Evolutionary conservation across 345 rosid species (phyloP).

Genomic region (Lumnitzera racemosa): DNA sequence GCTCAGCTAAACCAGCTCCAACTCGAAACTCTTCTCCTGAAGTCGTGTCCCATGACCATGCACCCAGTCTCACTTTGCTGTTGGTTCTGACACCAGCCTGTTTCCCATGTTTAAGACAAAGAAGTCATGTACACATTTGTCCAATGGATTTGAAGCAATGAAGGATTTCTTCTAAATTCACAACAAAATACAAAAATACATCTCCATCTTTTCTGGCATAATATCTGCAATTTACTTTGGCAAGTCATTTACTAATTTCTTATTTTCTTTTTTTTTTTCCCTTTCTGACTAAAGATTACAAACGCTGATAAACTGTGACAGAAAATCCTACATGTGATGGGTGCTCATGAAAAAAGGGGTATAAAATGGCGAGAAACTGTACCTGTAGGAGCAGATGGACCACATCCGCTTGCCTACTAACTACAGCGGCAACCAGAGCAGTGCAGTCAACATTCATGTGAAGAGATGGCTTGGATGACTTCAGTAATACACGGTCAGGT

Average conservation of each 20-base stretch:
- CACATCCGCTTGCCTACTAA: conserved; percentile 68
- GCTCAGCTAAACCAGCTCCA: conserved; percentile 97
- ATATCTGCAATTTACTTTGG: no score
- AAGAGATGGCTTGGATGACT: conserved; percentile 85
- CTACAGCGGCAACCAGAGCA: conserved; percentile 79
- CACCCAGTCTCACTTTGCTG: conserved; percentile 67
- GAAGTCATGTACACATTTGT: not conserved
- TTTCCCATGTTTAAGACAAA: conserved; percentile 8
- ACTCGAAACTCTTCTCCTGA: conserved; percentile 91
- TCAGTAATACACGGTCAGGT: conserved; percentile 55
- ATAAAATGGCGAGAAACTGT: conserved; percentile 4
- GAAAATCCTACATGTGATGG: not conserved
- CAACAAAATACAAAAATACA: no score
- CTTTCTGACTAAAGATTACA: no score
- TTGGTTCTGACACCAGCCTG: conserved; percentile 66
- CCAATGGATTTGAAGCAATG: no score
- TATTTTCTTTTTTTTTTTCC: no score
- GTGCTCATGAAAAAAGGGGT: not conserved
- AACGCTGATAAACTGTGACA: not conserved
- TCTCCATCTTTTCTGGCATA: no score
- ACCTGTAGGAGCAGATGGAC: conserved; percentile 76
- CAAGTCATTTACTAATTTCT: no score
- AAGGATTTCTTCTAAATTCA: no score
- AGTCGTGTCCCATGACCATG: conserved; percentile 90
- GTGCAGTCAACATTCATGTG: conserved; percentile 84